Base-by-base conservation (phyloP, 2,329 filamentous ascomycete species). In the Sclerotinia spermophila region DNA sequence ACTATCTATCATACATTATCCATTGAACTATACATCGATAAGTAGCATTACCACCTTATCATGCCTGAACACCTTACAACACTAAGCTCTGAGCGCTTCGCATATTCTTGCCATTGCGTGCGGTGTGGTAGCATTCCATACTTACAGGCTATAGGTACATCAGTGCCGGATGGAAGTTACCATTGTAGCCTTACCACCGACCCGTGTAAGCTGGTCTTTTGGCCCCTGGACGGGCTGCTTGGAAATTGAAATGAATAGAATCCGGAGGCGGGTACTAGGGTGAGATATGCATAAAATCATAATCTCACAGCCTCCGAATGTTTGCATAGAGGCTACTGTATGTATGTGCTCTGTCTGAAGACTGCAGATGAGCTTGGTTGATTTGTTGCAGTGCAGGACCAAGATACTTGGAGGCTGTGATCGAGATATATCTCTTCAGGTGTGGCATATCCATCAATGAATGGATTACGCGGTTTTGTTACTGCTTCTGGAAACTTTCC, bases 281-380 rank as follows among this genome's bases (percentile, higher is more conserved):
- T 40, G 61, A 45, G 13, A 51, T 38, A 35, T 19, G 44, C 24
- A 65, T 27, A 27, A 24, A 24, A 40, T 40, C 45, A 30, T n/a
- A 65, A 27, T 51, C 44, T 51, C 21, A 51, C 61, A 53, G 61
- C 13, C 33, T 53, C 24, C 45, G 33, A 53, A 65, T 40, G 33
- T 48, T 65, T n/a, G 45, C 62, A 65, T 53, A 40, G 17, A n/a
- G n/a, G 62, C 62, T 65, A 65, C 45, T 53, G 62, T 19, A 38
- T 53, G 62, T 19, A 38, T 53, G 62, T 64, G 21, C 61, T 51
- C 44, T 19, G 44, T 38, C 5, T 38, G 61, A 27, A 27, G 33
- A 38, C 44, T 64, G 61, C 61, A 38, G 61, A 51, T 27, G 61
- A 15, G 19, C 30, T 45, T 45, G n/a, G 48, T 27, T 17, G 42